phyloP scores from a whole-genome alignment of 306 rosid species.

The Pterocarpus santalinus region DNA sequence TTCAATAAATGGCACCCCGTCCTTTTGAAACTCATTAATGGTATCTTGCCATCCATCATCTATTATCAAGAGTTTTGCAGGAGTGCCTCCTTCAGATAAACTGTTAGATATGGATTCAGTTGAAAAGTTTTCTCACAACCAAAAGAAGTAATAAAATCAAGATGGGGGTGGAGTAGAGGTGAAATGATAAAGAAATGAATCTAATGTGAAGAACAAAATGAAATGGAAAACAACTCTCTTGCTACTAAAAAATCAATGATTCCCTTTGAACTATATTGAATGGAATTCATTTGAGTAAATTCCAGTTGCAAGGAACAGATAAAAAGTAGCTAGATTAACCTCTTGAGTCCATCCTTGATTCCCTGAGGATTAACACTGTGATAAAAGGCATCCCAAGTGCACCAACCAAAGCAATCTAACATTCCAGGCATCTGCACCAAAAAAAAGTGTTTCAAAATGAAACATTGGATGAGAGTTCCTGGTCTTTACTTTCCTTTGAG shows the following conservation, averaged over 20 bases:
- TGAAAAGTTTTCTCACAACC: background rate
- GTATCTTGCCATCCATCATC: constrained; percentile 44
- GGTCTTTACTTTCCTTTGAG: background rate
- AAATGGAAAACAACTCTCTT: background rate
- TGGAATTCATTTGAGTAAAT: background rate
- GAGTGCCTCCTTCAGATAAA: constrained; percentile 34
- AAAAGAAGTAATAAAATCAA: background rate
- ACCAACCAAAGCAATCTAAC: constrained; percentile 41
- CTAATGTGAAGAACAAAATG: background rate
- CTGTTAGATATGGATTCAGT: constrained; percentile 1
- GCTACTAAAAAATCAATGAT: background rate
- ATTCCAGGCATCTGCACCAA: constrained; percentile 35
- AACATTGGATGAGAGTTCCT: background rate
- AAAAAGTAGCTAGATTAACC: constrained; percentile 7
- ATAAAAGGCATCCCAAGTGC: constrained; percentile 41
- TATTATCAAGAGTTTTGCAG: constrained; percentile 36
- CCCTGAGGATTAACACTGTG: constrained; percentile 31
- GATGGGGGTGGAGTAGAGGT: background rate
- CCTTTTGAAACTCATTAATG: constrained; percentile 32
- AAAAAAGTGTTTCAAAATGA: background rate
- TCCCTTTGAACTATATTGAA: background rate
- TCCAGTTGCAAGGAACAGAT: background rate
- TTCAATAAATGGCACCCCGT: constrained; percentile 26
- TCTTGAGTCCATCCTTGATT: constrained; percentile 33
- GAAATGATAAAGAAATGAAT: background rate